phyloP scores from a whole-genome alignment of 2,329 filamentous ascomycete species.

The Tolypocladium tundrense region DNA sequence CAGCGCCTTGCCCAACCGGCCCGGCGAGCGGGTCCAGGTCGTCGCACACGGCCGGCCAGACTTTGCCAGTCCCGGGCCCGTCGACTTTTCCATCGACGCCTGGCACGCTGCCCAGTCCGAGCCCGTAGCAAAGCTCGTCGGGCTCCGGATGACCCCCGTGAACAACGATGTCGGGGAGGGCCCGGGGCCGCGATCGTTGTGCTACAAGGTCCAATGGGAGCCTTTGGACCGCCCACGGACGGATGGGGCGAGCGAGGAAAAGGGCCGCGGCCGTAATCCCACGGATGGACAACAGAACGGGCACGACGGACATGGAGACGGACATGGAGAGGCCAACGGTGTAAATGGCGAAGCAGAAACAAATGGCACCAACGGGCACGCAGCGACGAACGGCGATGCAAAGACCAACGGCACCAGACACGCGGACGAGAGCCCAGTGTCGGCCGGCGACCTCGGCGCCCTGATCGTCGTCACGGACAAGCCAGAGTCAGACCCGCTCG shows the following conservation, averaged over 20 bases:
- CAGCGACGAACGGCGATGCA: not conserved
- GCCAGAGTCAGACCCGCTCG: slow-evolving; percentile 7
- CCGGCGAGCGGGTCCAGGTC: slow-evolving; percentile 17
- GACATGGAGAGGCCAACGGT: not conserved
- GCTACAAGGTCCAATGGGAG: slow-evolving; percentile 36
- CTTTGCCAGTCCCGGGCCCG: slow-evolving; percentile 12
- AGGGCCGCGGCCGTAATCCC: not conserved
- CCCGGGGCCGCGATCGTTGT: slow-evolving; percentile 19
- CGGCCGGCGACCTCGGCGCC: slow-evolving; percentile 1
- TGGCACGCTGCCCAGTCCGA: slow-evolving; percentile 15
- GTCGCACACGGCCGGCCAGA: slow-evolving; percentile 15
- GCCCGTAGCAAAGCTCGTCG: slow-evolving; percentile 24
- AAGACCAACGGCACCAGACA: not conserved
- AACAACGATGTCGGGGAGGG: slow-evolving; percentile 18
- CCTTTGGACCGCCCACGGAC: slow-evolving; percentile 11
- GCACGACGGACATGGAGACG: too few species aligned
- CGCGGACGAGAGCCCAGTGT: not conserved
- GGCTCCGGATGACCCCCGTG: slow-evolving; percentile 30
- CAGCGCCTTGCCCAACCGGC: slow-evolving; percentile 10
- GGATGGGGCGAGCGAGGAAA: not conserved
- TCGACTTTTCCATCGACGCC: slow-evolving; percentile 23
- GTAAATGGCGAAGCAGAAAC: too few species aligned
- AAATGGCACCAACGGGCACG: not conserved
- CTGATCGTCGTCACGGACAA: slow-evolving; percentile 14
- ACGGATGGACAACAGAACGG: not conserved